Evolutionary conservation across 805 yeast species (phyloP).

Genomic region (Pichia californica): DNA sequence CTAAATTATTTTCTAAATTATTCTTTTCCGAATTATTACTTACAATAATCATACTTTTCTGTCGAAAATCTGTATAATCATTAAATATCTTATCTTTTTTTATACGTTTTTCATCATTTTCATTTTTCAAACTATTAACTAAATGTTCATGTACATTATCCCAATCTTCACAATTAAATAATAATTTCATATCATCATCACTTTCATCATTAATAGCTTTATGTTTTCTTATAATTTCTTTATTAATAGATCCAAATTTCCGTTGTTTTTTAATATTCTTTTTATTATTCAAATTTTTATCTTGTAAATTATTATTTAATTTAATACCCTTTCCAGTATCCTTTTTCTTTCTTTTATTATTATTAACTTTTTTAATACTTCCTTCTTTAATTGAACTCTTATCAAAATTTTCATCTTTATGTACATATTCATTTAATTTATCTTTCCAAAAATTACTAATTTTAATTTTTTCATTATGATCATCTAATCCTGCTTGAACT

Average conservation of each 20-base stretch:
- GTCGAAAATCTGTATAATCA: constrained; percentile 4
- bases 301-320: neutral
- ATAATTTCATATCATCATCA: constrained; percentile 2
- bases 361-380: neutral
- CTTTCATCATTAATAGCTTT: neutral
- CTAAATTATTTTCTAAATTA: too few relatives aligned
- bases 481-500: constrained; percentile 14
- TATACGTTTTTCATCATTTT: neutral
- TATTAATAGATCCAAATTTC: constrained; percentile 7
- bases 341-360: neutral
- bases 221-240: constrained; percentile 7
- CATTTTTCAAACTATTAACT: neutral
- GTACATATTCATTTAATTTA: constrained; percentile 2
- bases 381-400: too few relatives aligned
- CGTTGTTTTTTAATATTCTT: constrained; percentile 4
- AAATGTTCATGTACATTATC: constrained; percentile 1
- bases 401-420: neutral
- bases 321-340: neutral
- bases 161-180: constrained; percentile 11
- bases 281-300: too few relatives aligned
- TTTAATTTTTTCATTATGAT: neutral
- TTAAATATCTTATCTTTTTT: neutral
- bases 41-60: neutral
- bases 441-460: neutral
- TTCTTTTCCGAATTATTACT: neutral